Conservation (phyloP, 805 yeast genomes). For the Kodamaea jinghongensis region DNA sequence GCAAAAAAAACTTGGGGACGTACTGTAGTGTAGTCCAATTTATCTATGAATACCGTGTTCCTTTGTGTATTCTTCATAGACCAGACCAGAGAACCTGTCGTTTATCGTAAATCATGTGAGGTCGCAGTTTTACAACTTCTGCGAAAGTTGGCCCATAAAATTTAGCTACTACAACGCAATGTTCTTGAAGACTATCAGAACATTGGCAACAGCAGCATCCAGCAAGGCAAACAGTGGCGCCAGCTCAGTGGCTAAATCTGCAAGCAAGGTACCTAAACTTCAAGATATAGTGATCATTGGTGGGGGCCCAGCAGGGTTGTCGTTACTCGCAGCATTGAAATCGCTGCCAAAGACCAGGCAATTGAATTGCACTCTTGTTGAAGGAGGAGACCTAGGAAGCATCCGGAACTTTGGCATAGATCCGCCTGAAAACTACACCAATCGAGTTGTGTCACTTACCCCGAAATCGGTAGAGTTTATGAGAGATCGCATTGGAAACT, state of each 20-base stretch:
- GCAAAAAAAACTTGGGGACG: too few species aligned
- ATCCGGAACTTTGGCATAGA: constrained; percentile 44
- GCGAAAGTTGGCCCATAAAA: not conserved
- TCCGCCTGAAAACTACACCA: constrained; percentile 58
- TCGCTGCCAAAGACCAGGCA: constrained; percentile 58
- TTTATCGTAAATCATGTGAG: too few species aligned
- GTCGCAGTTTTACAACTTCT: too few species aligned
- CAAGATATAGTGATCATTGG: constrained; percentile 86
- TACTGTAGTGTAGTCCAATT: too few species aligned
- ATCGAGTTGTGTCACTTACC: constrained; percentile 83
- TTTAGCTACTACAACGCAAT: not conserved
- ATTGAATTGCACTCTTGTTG: constrained; percentile 67
- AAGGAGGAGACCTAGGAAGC: constrained; percentile 59
- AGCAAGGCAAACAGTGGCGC: not conserved
- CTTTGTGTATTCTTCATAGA: too few species aligned
- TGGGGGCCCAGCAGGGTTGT: constrained; percentile 96
- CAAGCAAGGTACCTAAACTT: constrained; percentile 6
- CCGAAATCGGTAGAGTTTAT: constrained; percentile 72
- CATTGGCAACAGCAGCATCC: constrained; percentile 2
- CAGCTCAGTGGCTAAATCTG: not conserved
- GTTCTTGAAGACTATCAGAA: constrained; percentile 1
- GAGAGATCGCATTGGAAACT: constrained; percentile 63
- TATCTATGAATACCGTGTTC: too few species aligned
- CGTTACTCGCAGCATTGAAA: constrained; percentile 78
- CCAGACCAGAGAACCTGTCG: too few species aligned